phyloP scores from a whole-genome alignment of 2,329 filamentous ascomycete species.

The Thermomyces lanuginosus region DNA sequence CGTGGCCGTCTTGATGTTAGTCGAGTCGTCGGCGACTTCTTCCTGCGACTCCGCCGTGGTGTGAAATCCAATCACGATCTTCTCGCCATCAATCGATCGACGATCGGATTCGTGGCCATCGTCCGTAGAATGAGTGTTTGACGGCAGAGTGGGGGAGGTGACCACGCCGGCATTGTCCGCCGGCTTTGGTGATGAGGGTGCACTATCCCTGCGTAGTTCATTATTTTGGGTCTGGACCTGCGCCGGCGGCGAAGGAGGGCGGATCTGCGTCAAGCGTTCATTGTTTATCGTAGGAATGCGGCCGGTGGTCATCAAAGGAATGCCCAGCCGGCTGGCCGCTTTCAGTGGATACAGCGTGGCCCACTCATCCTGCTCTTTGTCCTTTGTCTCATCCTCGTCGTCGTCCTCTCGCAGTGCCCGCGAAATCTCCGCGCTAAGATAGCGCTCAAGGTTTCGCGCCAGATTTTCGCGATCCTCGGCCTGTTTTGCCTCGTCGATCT shows the following conservation, averaged over 20 bases:
- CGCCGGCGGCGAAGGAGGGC: constrained; percentile 5
- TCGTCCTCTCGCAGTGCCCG: constrained; percentile 4
- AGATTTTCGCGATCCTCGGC: constrained; percentile 6
- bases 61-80: constrained; percentile 3
- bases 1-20: too few species aligned
- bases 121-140: too few species aligned
- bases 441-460: constrained; percentile 6
- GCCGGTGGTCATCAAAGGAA: constrained; percentile 6
- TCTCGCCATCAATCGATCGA: constrained; percentile 4
- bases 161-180: neutral
- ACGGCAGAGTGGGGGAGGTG: too few species aligned
- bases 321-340: constrained; percentile 6
- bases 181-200: neutral
- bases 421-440: constrained; percentile 6
- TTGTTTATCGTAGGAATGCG: constrained; percentile 9
- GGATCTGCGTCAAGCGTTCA: constrained; percentile 13
- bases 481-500: constrained; percentile 3
- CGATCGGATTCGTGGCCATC: too few species aligned
- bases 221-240: neutral
- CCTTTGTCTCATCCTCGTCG: neutral
- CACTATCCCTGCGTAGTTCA: neutral
- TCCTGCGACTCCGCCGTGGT: too few species aligned
- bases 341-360: constrained; percentile 4
- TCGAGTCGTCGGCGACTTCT: constrained; percentile 1
- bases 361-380: constrained; percentile 4